Conservation (phyloP, 768 basidiomycete genomes). For the Suillus hirtellus region DNA sequence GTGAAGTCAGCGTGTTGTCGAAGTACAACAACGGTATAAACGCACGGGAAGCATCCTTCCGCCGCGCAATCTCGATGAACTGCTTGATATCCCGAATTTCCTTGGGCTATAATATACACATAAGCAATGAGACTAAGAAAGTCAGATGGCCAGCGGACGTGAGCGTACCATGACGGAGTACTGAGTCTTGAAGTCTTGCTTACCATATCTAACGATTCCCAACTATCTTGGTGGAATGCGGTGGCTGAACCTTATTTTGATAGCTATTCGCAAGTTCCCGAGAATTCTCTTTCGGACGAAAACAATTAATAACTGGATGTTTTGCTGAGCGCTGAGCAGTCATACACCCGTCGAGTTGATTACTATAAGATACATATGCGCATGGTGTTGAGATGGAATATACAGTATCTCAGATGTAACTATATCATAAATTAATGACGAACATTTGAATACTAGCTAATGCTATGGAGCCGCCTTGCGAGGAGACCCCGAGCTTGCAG, state of each 20-base stretch:
- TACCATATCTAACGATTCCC: slow-evolving; percentile 4
- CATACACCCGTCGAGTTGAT: neutral
- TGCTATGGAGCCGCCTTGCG: slow-evolving; percentile 26
- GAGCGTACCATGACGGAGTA: slow-evolving; percentile 28
- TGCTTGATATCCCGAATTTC: slow-evolving; percentile 98
- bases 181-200: slow-evolving; percentile 17
- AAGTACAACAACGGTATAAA: slow-evolving; percentile 22
- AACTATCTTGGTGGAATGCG: neutral
- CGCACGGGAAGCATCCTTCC: slow-evolving; percentile 96
- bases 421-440: slow-evolving; percentile 5
- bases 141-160: neutral
- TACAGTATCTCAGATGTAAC: slow-evolving; percentile 1
- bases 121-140: slow-evolving; percentile 10
- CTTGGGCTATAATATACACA: slow-evolving; percentile 73
- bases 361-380: neutral
- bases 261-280: slow-evolving; percentile 32
- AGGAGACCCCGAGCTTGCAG: slow-evolving; percentile 25
- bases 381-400: slow-evolving; percentile 1
- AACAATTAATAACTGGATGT: neutral
- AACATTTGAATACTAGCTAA: neutral
- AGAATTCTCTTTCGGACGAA: neutral
- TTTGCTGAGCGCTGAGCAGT: too few species aligned
- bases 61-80: slow-evolving; percentile 95
- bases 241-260: slow-evolving; percentile 37
- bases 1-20: slow-evolving; percentile 1